phyloP scores from a whole-genome alignment of 257 asterid genomes.

The Lithospermum erythrorhizon region DNA sequence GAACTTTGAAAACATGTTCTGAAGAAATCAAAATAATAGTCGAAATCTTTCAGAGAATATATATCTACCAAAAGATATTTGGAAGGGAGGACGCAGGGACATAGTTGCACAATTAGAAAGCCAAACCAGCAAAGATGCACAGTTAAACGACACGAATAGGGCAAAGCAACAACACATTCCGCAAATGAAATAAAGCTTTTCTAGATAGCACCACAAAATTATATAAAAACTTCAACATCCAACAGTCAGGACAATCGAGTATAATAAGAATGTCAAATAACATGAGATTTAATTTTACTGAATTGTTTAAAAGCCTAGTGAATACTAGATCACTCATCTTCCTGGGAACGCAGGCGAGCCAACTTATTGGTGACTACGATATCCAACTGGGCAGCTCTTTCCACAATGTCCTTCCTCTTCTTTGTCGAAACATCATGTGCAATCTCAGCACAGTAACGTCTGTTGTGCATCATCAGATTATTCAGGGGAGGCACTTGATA shows the following conservation, averaged over 20 bases:
- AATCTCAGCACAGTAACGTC: conserved; percentile 22
- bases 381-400: conserved; percentile 20
- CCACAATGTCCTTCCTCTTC: conserved; percentile 22
- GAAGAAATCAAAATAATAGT: too few relatives aligned
- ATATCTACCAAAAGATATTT: too few relatives aligned
- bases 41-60: too few relatives aligned
- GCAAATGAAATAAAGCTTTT: not conserved
- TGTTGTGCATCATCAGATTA: not conserved
- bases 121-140: too few relatives aligned
- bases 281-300: not conserved
- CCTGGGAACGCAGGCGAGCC: conserved; percentile 23
- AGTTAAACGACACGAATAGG: not conserved
- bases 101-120: too few relatives aligned
- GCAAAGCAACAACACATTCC: too few relatives aligned
- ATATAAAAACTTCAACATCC: not conserved
- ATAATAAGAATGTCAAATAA: too few relatives aligned
- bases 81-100: too few relatives aligned
- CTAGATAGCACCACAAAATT: not conserved
- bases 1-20: too few relatives aligned
- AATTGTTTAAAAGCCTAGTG: not conserved
- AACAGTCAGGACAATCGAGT: not conserved
- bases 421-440: conserved; percentile 20
- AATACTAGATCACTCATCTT: conserved; percentile 14
- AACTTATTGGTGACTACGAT: conserved; percentile 21
- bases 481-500: not conserved